Evolutionary conservation across 352 stramenopile species (phyloP).

Genomic region (Pythium sukuiense): DNA sequence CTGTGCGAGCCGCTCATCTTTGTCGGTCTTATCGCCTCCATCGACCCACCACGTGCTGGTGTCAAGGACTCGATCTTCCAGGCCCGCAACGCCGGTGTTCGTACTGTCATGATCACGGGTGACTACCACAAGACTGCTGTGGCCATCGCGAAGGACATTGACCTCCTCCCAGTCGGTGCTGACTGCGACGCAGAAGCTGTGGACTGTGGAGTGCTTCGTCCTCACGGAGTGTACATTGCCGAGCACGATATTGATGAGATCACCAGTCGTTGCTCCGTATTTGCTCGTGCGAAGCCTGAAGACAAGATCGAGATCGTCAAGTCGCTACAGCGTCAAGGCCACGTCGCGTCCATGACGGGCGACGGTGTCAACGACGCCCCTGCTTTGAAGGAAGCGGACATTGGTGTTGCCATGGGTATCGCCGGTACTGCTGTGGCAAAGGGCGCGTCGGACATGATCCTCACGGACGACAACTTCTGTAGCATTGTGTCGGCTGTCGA

Average conservation of each 20-base stretch:
- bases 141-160: constrained; percentile 91
- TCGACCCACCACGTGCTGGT: constrained; percentile 64
- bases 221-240: constrained; percentile 43
- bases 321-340: constrained; percentile 84
- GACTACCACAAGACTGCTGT: constrained; percentile 95
- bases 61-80: constrained; percentile 62
- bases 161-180: constrained; percentile 66
- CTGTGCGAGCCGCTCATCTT: constrained; percentile 86
- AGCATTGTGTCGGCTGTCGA: constrained; percentile 96
- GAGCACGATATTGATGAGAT: constrained; percentile 88
- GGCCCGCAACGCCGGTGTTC: constrained; percentile 53
- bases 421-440: constrained; percentile 97
- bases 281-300: constrained; percentile 93
- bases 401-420: constrained; percentile 96
- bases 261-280: constrained; percentile 76
- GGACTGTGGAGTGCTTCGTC: constrained; percentile 64
- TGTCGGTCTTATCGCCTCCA: constrained; percentile 92
- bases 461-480: constrained; percentile 98
- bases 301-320: constrained; percentile 97
- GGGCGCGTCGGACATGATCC: constrained; percentile 96
- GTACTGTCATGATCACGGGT: constrained; percentile 92
- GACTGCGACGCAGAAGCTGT: constrained; percentile 55
- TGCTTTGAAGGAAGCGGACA: constrained; percentile 94
- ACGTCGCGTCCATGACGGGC: constrained; percentile 95
- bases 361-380: constrained; percentile 98